Base-by-base conservation (phyloP, 2,329 filamentous ascomycete species). In the Amauroascus niger region DNA sequence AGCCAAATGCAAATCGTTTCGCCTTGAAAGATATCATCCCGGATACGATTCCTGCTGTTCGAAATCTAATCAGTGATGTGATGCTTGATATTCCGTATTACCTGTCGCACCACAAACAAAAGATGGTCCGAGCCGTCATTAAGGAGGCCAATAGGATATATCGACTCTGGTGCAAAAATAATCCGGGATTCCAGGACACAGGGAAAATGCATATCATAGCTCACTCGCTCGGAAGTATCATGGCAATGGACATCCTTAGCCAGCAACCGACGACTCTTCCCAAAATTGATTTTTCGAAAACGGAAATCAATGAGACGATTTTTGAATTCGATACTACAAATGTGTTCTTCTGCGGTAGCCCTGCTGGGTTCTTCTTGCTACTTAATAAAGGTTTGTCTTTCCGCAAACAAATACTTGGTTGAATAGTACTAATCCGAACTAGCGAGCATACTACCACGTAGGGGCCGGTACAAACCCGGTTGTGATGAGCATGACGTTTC, bases 1-100 rank as follows among this genome's bases (percentile, higher is more conserved):
- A 83, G 52, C 76, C 78, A 1, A 73, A 78, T 3, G 76, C 81
- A 30, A 83, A 84, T 37, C 72, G 79, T 33, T 88, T 81, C 64
- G 76, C 76, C 0, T 75, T 98, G 13, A 86, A 90, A 61, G 90
- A 97, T 61, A 96, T 98, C 60, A 95, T 95, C 4, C 90, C 89
- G 1, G 80, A 84, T 40, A 93, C 88, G 0, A 87, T 98, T 28
- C 90, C 91, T 0, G 89, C 88, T 0, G 86, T 98, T n/a, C 84
- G 93, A 44, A 88, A 86, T 64, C 82, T 98, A 65, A 94, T 98
- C 57, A 94, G 87, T 40, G 93, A 98, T 67, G 88, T 98, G 62
- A 96, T 98, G 88, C 84, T 97, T 48, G 93, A 98, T 66, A 91
- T 98, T 48, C 93, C 93, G 0, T 97, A 95, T 66, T 98, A 97